These are phyloP conservation scores for Udeniomyces megalosporus DNA, from an alignment of 768 basidiomycete genomes.

Conservation along the genomic window DNA sequence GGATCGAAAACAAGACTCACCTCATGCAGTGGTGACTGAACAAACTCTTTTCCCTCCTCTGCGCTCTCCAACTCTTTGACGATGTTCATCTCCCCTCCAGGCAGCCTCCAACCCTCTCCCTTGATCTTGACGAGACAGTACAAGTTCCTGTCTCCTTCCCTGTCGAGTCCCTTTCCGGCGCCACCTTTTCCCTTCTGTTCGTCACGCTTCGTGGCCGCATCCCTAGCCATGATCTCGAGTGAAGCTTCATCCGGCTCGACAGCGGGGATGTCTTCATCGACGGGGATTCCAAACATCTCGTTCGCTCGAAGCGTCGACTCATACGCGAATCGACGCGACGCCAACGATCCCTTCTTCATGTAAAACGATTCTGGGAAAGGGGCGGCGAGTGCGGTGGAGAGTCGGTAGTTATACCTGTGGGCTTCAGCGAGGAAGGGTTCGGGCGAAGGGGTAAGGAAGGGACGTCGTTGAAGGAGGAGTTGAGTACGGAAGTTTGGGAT, in stretches of 20 bases:
- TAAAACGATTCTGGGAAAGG: constrained; percentile 82
- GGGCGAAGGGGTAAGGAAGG: constrained; percentile 33
- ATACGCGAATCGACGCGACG: constrained; percentile 60
- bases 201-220: constrained; percentile 25
- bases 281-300: constrained; percentile 48
- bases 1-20: constrained; percentile 32
- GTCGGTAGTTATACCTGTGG: constrained; percentile 64
- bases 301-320: constrained; percentile 60
- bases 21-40: constrained; percentile 45
- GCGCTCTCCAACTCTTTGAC: constrained; percentile 33
- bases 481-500: constrained; percentile 20
- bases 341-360: constrained; percentile 76
- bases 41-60: neutral
- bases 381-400: constrained; percentile 69
- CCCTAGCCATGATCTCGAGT: constrained; percentile 35
- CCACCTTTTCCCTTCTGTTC: constrained; percentile 42
- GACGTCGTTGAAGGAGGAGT: constrained; percentile 30
- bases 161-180: constrained; percentile 44
- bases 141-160: constrained; percentile 67
- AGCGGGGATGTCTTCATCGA: constrained; percentile 22
- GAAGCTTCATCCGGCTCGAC: constrained; percentile 17
- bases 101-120: constrained; percentile 58
- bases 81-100: constrained; percentile 45
- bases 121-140: constrained; percentile 62
- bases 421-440: constrained; percentile 63